Conservation (phyloP, 2,329 filamentous ascomycete species). For the Aureobasidium sp. region DNA sequence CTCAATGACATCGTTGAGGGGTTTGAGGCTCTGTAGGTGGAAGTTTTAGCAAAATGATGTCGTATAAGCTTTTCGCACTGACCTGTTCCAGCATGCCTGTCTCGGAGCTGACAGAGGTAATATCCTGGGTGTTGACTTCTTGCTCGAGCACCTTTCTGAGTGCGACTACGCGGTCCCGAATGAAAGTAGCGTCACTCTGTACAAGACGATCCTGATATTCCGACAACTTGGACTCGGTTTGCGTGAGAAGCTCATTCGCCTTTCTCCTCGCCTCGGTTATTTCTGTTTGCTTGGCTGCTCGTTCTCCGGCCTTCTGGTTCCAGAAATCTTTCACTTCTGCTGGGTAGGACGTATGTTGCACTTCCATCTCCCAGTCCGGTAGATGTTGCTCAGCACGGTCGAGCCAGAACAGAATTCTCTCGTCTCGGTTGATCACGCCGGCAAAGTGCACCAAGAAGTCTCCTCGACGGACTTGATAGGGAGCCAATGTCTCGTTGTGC, state of each 20-base stretch:
- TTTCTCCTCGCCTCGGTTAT: conserved; percentile 22
- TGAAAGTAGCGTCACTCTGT: conserved; percentile 22
- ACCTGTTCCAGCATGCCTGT: conserved; percentile 22
- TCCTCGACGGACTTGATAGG: conserved; percentile 33
- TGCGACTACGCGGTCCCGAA: conserved; percentile 24
- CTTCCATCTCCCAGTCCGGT: conserved; percentile 34
- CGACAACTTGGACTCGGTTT: conserved; percentile 23
- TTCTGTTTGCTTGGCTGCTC: conserved; percentile 7
- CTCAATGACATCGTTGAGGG: conserved; percentile 23
- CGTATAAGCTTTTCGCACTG: neutral
- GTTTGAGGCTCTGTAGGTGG: conserved; percentile 19
- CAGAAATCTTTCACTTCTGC: conserved; percentile 33
- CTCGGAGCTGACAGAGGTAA: conserved; percentile 21
- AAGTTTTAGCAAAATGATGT: neutral
- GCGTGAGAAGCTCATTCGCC: conserved; percentile 23
- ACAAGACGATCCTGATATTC: conserved; percentile 27
- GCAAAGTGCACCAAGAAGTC: conserved; percentile 41
- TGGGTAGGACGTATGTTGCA: conserved; percentile 32
- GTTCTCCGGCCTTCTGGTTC: conserved; percentile 21
- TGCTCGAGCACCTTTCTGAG: conserved; percentile 25
- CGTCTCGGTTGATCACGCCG: conserved; percentile 30
- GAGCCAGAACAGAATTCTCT: conserved; percentile 34
- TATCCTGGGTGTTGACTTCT: conserved; percentile 20
- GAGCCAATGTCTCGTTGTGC: conserved; percentile 31
- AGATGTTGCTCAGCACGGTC: conserved; percentile 32